A percentile compares a stretch with the other conserved stretches of the same genome.
These are phyloP conservation scores for Metschnikowia cerradonensis DNA, from an alignment of 805 yeast species.

Conservation along the genomic window DNA sequence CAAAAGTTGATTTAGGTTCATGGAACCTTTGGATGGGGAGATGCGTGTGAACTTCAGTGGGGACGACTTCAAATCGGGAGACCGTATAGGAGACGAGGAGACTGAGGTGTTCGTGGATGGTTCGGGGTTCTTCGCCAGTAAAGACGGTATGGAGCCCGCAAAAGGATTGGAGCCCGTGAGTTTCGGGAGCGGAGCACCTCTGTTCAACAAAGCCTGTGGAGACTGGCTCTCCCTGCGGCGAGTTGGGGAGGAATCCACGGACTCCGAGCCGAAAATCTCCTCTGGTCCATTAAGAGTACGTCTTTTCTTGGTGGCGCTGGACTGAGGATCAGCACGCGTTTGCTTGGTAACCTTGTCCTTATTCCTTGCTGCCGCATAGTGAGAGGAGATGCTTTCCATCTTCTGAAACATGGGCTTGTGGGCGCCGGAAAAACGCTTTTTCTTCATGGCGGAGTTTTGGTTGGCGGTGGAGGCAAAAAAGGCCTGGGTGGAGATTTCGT, in stretches of 20 bases:
- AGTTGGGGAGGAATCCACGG: conserved; percentile 15
- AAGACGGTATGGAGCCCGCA: conserved; percentile 5
- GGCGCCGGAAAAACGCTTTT: conserved; percentile 29
- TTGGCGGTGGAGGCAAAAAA: not conserved
- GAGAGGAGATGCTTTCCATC: conserved; percentile 49
- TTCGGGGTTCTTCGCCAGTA: conserved; percentile 1
- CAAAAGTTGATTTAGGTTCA: conserved; percentile 33
- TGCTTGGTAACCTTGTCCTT: conserved; percentile 36
- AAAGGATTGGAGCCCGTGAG: conserved; percentile 6
- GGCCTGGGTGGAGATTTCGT: conserved; percentile 15
- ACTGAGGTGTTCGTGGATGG: not conserved
- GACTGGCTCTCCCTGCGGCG: conserved; percentile 7
- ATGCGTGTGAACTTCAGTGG: conserved; percentile 19
- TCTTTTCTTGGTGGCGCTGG: conserved; percentile 30
- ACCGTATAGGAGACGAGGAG: conserved; percentile 1
- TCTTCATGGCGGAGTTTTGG: conserved; percentile 5
- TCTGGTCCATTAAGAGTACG: conserved; percentile 42
- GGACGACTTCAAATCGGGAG: conserved; percentile 6
- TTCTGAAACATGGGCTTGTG: conserved; percentile 32
- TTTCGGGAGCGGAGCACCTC: conserved; percentile 1
- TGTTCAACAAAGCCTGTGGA: not conserved
- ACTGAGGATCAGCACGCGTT: conserved; percentile 3
- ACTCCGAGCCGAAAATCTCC: conserved; percentile 22
- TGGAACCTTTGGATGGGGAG: conserved; percentile 40
- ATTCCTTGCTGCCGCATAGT: conserved; percentile 42